phyloP scores from a whole-genome alignment of 2,329 filamentous ascomycete genomes.

The Thielaviopsis punctulata region DNA sequence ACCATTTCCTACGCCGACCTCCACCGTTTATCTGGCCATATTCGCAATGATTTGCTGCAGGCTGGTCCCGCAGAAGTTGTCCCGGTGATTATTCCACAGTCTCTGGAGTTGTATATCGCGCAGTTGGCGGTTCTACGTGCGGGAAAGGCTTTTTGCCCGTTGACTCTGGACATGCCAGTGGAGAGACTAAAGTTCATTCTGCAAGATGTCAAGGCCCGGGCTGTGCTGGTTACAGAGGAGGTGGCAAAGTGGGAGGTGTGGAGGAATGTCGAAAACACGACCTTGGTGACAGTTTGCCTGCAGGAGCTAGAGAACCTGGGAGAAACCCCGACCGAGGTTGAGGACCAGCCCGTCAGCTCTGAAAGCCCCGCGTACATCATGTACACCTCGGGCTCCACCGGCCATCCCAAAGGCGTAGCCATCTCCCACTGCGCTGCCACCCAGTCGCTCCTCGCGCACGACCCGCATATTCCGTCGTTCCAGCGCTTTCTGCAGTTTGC shows the following conservation, averaged over 20 bases:
- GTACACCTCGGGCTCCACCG: constrained; percentile 86
- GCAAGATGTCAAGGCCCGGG: constrained; percentile 51
- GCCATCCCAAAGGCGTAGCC: constrained; percentile 71
- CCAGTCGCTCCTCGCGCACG: constrained; percentile 68
- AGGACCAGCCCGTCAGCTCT: not conserved
- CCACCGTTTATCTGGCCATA: not conserved
- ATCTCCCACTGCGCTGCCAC: constrained; percentile 66
- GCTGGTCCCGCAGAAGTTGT: constrained; percentile 28
- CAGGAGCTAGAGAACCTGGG: constrained; percentile 19
- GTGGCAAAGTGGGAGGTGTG: constrained; percentile 25
- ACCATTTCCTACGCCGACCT: not conserved
- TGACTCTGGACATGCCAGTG: constrained; percentile 59
- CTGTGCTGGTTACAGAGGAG: constrained; percentile 47
- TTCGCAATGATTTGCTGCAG: not conserved
- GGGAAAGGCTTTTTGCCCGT: constrained; percentile 71
- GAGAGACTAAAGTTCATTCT: constrained; percentile 70
- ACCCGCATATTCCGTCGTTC: constrained; percentile 60
- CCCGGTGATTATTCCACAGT: constrained; percentile 64
- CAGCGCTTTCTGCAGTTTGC: constrained; percentile 78
- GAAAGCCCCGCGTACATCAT: constrained; percentile 60
- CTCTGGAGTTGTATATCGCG: constrained; percentile 58
- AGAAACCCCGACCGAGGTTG: constrained; percentile 18
- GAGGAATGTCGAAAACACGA: constrained; percentile 12
- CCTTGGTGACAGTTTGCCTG: constrained; percentile 3
- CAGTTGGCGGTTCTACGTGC: constrained; percentile 63